Conservation (phyloP, 768 basidiomycete genomes). For the Serendipita sp. region DNA sequence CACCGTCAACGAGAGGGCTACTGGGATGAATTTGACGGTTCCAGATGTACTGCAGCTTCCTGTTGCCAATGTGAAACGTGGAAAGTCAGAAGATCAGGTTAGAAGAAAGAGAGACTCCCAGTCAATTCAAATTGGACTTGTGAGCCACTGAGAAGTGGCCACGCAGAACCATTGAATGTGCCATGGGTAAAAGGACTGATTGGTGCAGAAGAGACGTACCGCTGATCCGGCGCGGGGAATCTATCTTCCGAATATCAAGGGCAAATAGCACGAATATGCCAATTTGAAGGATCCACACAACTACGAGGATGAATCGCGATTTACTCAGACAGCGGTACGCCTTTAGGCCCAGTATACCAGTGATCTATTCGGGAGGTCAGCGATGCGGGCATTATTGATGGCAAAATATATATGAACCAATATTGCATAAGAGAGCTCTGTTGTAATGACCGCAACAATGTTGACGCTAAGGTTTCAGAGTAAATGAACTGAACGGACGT, state of each 20-base stretch:
- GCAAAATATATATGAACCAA: slow-evolving; percentile 3
- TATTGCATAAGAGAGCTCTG: slow-evolving; percentile 7
- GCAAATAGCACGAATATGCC: slow-evolving; percentile 27
- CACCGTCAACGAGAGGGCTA: slow-evolving; percentile 30
- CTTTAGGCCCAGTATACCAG: slow-evolving; percentile 48
- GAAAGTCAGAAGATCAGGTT: slow-evolving; percentile 5
- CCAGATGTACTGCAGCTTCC: slow-evolving; percentile 2
- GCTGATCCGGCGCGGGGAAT: slow-evolving; percentile 29
- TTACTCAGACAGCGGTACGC: slow-evolving; percentile 49
- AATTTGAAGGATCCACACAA: slow-evolving; percentile 27
- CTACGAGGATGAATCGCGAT: slow-evolving; percentile 33
- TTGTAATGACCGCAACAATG: slow-evolving; percentile 4
- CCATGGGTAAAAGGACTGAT: background rate
- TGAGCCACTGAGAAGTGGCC: background rate
- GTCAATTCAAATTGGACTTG: background rate
- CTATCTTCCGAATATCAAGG: slow-evolving; percentile 26
- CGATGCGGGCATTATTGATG: background rate
- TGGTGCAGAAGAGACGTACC: slow-evolving; percentile 20
- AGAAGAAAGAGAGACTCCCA: background rate
- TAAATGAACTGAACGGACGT: background rate
- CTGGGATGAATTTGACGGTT: slow-evolving; percentile 23
- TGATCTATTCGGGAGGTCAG: slow-evolving; percentile 25
- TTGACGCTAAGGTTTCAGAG: slow-evolving; percentile 7
- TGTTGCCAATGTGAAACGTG: slow-evolving; percentile 1
- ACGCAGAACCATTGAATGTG: background rate